phyloP scores from a whole-genome alignment of 345 rosid species.

The Carallia pectinifolia region DNA sequence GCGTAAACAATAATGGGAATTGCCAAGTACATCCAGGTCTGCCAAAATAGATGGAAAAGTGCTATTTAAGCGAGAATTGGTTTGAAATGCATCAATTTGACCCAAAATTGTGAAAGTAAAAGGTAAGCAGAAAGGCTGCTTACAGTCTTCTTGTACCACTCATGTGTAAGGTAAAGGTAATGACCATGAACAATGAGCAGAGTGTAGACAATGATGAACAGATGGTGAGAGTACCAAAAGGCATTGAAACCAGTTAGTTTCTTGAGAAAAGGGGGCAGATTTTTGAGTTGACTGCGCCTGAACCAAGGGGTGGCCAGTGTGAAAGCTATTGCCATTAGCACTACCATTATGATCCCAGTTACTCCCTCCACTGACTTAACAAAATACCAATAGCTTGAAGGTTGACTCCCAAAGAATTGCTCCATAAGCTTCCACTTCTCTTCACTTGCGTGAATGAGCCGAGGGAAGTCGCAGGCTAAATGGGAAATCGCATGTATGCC shows the following conservation, averaged over 20 bases:
- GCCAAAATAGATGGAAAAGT: neutral
- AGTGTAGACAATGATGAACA: conserved; percentile 65
- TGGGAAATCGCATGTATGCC: conserved; percentile 2
- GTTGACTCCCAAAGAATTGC: neutral
- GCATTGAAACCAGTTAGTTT: conserved; percentile 81
- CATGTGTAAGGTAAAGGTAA: conserved; percentile 51
- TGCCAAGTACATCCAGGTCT: conserved; percentile 87
- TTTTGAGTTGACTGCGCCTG: conserved; percentile 46
- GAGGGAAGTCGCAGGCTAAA: conserved; percentile 13
- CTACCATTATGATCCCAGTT: conserved; percentile 5
- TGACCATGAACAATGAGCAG: conserved; percentile 66
- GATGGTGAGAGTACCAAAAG: conserved; percentile 87
- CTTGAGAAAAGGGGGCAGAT: conserved; percentile 57
- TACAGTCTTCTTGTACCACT: conserved; percentile 69
- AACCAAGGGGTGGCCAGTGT: conserved; percentile 62
- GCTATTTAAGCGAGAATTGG: no score
- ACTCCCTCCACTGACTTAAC: conserved; percentile 2
- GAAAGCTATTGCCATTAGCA: neutral
- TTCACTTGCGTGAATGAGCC: neutral
- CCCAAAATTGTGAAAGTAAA: no score
- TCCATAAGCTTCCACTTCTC: neutral
- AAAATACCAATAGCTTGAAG: neutral
- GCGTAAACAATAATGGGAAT: conserved; percentile 56
- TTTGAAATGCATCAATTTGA: no score
- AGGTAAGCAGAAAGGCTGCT: conserved; percentile 1